phyloP scores from a whole-genome alignment of 306 rosid genomes.

The Myrica gale region DNA sequence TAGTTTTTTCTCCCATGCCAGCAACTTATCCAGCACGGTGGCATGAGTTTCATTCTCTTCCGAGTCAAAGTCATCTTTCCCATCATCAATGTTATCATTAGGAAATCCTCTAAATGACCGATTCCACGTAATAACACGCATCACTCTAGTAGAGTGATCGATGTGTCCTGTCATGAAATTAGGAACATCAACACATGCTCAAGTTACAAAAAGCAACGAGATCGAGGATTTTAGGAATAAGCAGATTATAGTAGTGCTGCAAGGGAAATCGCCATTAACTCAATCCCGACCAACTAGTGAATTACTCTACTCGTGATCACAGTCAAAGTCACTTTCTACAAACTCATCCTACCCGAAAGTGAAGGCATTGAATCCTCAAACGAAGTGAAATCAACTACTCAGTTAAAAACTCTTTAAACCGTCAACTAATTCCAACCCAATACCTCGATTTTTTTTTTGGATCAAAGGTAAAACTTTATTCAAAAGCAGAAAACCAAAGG shows the following conservation, averaged over 20 bases:
- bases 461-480: no score
- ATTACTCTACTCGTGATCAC: not conserved
- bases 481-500: no score
- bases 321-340: not conserved
- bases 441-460: no score
- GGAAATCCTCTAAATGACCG: constrained; percentile 69
- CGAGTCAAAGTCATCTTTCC: constrained; percentile 69
- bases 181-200: not conserved
- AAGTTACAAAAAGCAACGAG: not conserved
- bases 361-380: not conserved
- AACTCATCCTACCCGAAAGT: not conserved
- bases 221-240: not conserved
- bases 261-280: not conserved
- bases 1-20: constrained; percentile 97
- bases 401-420: constrained; percentile 11
- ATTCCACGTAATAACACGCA: constrained; percentile 95
- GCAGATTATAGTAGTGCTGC: not conserved
- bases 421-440: not conserved
- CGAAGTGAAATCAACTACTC: constrained; percentile 9
- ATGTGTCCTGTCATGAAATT: constrained; percentile 64
- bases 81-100: constrained; percentile 40
- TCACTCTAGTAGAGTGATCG: constrained; percentile 88
- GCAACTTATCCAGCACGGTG: constrained; percentile 83
- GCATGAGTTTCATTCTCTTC: constrained; percentile 94
- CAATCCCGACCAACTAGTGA: not conserved